Conservation (phyloP, 1,284 basidiomycete genomes). For the Filobasidium uniguttulatum region DNA sequence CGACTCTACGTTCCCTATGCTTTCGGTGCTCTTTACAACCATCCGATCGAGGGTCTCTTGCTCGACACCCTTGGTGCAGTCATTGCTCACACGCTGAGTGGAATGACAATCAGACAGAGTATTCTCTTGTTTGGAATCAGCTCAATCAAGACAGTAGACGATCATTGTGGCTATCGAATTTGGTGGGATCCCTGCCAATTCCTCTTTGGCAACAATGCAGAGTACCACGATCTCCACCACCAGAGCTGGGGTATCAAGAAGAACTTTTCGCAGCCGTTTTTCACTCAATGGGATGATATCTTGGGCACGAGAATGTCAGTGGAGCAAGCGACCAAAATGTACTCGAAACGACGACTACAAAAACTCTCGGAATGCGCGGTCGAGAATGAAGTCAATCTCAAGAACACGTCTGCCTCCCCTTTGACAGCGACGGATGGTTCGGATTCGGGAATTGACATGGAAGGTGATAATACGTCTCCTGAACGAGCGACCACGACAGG, state of each 20-base stretch:
- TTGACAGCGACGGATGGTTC: too few species aligned
- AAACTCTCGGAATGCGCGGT: too few species aligned
- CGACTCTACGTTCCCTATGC: conserved; percentile 94
- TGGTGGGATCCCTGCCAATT: conserved; percentile 83
- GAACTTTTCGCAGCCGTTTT: conserved; percentile 94
- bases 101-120: conserved; percentile 72
- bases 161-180: conserved; percentile 85
- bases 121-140: conserved; percentile 70
- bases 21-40: conserved; percentile 95
- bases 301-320: conserved; percentile 36
- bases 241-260: conserved; percentile 85
- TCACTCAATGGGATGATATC: conserved; percentile 37
- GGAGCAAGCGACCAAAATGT: conserved; percentile 25
- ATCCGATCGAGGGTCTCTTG: conserved; percentile 85
- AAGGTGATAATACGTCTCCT: too few species aligned
- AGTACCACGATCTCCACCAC: conserved; percentile 98
- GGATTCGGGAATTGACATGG: too few species aligned
- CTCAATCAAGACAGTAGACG: conserved; percentile 89
- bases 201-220: conserved; percentile 81
- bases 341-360: neutral
- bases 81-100: conserved; percentile 55
- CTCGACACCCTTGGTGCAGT: conserved; percentile 75
- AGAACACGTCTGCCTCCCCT: too few species aligned
- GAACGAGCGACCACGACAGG: too few species aligned
- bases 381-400: too few species aligned